A percentile compares a stretch with the other conserved stretches of the same genome.
Conservation (phyloP, 306 rosid genomes). For the Echinosophora koreensis region DNA sequence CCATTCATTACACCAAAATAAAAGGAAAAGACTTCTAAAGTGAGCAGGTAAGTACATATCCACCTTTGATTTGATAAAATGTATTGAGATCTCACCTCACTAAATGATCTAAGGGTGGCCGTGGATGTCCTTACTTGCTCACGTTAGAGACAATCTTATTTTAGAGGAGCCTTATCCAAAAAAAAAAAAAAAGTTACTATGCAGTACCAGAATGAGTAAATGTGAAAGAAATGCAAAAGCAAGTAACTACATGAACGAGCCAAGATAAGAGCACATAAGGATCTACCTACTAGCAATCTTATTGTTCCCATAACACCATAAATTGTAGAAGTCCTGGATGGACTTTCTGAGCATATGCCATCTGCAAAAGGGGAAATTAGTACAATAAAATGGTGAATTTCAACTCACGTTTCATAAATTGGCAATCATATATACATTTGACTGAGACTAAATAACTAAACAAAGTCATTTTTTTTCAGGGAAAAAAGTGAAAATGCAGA, state of each 20-base stretch:
- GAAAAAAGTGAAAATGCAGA: not conserved
- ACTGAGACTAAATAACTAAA: slow-evolving; percentile 30
- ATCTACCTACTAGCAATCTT: slow-evolving; percentile 81
- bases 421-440: slow-evolving; percentile 7
- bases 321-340: slow-evolving; percentile 67
- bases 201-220: not conserved
- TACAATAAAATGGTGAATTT: slow-evolving; percentile 26
- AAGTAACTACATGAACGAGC: slow-evolving; percentile 2
- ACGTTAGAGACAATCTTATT: too few species aligned
- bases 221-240: slow-evolving; percentile 21
- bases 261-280: slow-evolving; percentile 32
- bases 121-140: too few species aligned
- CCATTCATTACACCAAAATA: not conserved
- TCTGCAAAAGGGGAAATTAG: slow-evolving; percentile 51
- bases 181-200: too few species aligned
- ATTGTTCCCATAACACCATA: slow-evolving; percentile 90
- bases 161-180: too few species aligned
- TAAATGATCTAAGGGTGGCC: too few species aligned
- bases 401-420: slow-evolving; percentile 2
- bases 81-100: too few species aligned
- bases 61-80: too few species aligned
- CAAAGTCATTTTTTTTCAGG: not conserved
- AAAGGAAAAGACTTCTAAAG: too few species aligned
- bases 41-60: too few species aligned
- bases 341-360: slow-evolving; percentile 53